phyloP scores from a whole-genome alignment of 2,329 filamentous ascomycete species.

The Fusarium burgessii region DNA sequence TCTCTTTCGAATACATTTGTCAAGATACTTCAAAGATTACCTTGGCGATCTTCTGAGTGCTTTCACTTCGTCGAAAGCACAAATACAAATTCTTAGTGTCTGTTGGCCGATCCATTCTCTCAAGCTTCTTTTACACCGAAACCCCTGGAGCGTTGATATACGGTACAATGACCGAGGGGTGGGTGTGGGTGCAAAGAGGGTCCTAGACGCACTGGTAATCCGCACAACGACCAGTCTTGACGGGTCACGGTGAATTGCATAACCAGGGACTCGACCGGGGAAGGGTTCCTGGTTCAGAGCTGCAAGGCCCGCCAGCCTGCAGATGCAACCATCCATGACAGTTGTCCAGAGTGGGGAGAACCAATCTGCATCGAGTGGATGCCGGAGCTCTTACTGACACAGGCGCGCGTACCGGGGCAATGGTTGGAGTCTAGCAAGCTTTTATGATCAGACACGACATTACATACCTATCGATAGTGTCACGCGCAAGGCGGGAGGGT shows the following conservation, averaged over 20 bases:
- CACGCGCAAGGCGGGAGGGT: conserved; percentile 34
- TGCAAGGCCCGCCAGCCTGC: conserved; percentile 45
- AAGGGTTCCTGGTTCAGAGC: conserved; percentile 37
- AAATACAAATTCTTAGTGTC: conserved; percentile 17
- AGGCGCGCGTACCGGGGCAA: conserved; percentile 44
- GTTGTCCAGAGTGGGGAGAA: conserved; percentile 38
- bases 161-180: conserved; percentile 36
- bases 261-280: conserved; percentile 39
- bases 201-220: conserved; percentile 18
- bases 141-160: conserved; percentile 43
- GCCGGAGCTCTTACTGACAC: conserved; percentile 40
- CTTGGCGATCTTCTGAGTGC: neutral
- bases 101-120: conserved; percentile 2
- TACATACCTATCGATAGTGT: conserved; percentile 40
- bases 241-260: conserved; percentile 40
- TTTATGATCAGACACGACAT: conserved; percentile 41
- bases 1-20: neutral
- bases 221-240: conserved; percentile 35
- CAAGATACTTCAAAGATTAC: neutral
- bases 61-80: conserved; percentile 6
- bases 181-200: conserved; percentile 39
- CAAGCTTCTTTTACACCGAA: conserved; percentile 8
- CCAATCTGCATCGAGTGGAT: conserved; percentile 41
- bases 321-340: conserved; percentile 44
- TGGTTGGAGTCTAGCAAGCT: conserved; percentile 41